Conservation (phyloP, 169 alveolate genomes). For the Theileria equi region DNA sequence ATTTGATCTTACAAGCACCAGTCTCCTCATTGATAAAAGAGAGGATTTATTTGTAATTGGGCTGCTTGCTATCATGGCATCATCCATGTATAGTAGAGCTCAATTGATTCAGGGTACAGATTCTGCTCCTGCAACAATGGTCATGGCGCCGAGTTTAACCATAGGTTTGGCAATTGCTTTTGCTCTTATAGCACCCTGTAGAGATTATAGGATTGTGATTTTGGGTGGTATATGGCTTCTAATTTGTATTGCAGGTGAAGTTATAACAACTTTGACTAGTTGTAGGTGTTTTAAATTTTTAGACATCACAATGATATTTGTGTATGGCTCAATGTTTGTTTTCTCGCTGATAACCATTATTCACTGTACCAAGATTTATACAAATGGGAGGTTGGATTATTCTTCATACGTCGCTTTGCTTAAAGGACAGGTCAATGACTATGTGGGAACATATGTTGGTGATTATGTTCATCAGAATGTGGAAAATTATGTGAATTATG, state of each 20-base stretch:
- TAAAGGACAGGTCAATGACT: slow-evolving; percentile 20
- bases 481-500: slow-evolving; percentile 17
- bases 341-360: slow-evolving; percentile 44
- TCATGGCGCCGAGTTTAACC: slow-evolving; percentile 47
- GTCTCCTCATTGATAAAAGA: slow-evolving; percentile 47
- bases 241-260: slow-evolving; percentile 52
- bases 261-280: slow-evolving; percentile 38
- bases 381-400: slow-evolving; percentile 45
- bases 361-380: slow-evolving; percentile 42
- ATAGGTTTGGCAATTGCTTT: slow-evolving; percentile 54
- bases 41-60: slow-evolving; percentile 36
- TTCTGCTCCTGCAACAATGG: slow-evolving; percentile 40
- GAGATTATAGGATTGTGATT: slow-evolving; percentile 55
- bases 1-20: neutral
- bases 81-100: slow-evolving; percentile 57
- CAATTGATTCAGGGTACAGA: slow-evolving; percentile 48
- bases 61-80: slow-evolving; percentile 35
- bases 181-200: slow-evolving; percentile 54
- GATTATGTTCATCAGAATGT: neutral
- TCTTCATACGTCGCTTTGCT: slow-evolving; percentile 41
- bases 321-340: slow-evolving; percentile 17
- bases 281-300: slow-evolving; percentile 35
- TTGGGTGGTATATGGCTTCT: slow-evolving; percentile 54
- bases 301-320: slow-evolving; percentile 39
- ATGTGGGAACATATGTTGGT: neutral